A percentile compares a stretch with the other conserved stretches of the same genome.
These are phyloP conservation scores for Setaria italica DNA, from an alignment of 202 grass and related monocot genomes.

Conservation along the genomic window DNA sequence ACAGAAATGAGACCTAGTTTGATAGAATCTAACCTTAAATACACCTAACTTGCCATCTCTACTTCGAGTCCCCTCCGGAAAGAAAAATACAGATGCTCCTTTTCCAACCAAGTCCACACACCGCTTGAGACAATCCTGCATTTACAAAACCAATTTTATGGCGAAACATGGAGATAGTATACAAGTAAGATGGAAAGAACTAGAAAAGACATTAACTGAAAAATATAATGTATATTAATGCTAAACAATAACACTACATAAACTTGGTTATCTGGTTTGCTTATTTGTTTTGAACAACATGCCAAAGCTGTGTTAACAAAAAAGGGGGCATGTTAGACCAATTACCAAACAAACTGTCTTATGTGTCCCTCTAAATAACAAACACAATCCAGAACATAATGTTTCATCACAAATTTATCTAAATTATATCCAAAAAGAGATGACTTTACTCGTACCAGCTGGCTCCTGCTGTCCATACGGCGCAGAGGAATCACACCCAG, in stretches of 20 bases:
- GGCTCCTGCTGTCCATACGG: conserved; percentile 88
- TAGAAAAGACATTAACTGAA: neutral
- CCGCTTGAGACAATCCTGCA: conserved; percentile 90
- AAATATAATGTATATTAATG: neutral
- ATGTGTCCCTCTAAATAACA: neutral
- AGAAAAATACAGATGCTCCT: conserved; percentile 94
- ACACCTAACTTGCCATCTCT: conserved; percentile 88
- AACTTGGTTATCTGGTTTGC: conserved; percentile 14
- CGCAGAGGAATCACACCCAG: conserved; percentile 87
- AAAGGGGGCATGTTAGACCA: neutral
- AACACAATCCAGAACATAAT: conserved; percentile 21
- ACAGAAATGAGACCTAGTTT: conserved; percentile 19
- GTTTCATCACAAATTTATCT: neutral
- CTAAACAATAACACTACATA: conserved; percentile 8
- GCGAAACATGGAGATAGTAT: conserved; percentile 29
- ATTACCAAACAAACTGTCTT: conserved; percentile 5
- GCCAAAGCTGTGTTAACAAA: neutral
- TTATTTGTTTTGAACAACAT: neutral
- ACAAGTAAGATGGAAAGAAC: conserved; percentile 17
- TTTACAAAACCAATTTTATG: conserved; percentile 13
- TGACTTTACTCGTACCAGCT: conserved; percentile 67
- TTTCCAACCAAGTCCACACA: conserved; percentile 79
- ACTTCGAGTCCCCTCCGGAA: conserved; percentile 93
- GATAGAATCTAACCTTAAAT: conserved; percentile 76
- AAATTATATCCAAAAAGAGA: conserved; percentile 17